Conservation (phyloP, 441 rosid genomes). For the Populus trichocarpa region DNA sequence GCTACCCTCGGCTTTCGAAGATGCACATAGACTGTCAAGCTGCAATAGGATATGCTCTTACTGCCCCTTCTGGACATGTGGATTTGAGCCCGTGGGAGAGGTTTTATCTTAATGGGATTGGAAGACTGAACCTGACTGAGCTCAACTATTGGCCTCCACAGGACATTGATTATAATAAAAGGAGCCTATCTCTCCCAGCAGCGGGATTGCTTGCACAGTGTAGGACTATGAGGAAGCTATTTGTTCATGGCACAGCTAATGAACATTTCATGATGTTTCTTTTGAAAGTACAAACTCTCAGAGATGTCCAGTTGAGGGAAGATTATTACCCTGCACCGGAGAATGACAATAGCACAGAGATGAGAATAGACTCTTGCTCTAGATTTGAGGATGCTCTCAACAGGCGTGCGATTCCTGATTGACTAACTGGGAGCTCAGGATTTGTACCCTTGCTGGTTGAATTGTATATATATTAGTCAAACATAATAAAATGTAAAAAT, state of each 20-base stretch:
- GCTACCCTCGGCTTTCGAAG: conserved; percentile 55
- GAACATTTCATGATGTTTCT: conserved; percentile 78
- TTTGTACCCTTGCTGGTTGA: neutral
- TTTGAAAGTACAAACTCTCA: conserved; percentile 39
- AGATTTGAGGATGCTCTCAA: conserved; percentile 73
- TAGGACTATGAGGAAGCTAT: conserved; percentile 52
- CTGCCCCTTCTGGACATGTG: conserved; percentile 66
- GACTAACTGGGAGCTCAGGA: conserved; percentile 12
- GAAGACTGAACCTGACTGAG: conserved; percentile 44
- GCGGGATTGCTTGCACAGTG: conserved; percentile 59
- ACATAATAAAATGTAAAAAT: neutral
- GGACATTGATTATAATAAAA: conserved; percentile 70
- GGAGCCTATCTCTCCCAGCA: conserved; percentile 66
- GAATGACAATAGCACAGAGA: conserved; percentile 61
- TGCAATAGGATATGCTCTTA: conserved; percentile 52
- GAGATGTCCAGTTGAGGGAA: conserved; percentile 77
- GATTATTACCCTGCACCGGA: conserved; percentile 83
- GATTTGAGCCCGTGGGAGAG: conserved; percentile 87
- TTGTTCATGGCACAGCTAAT: conserved; percentile 71
- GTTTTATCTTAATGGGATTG: conserved; percentile 59
- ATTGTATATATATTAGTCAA: neutral
- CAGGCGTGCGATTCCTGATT: conserved; percentile 49
- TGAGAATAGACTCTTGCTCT: conserved; percentile 67
- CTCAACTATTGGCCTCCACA: conserved; percentile 86
- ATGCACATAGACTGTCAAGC: conserved; percentile 63